Base-by-base conservation (phyloP, 495 filamentous ascomycete genomes). In the Emericellopsis terricola region DNA sequence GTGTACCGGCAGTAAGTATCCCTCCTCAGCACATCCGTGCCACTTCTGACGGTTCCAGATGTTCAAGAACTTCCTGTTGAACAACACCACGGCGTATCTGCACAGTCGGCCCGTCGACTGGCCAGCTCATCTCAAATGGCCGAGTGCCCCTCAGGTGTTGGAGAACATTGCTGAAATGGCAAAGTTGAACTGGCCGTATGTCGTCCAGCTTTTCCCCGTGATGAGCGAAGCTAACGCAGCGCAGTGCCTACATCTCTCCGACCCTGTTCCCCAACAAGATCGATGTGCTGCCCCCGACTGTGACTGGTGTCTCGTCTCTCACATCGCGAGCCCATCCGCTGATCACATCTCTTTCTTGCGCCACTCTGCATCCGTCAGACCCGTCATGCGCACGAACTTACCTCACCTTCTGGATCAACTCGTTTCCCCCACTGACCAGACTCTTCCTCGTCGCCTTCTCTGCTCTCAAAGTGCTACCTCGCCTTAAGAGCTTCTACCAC, bases 311-410 rank as follows among this genome's bases (percentile, higher is more conserved):
- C 38, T 65, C 78, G 1, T 84, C 86, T 8, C 70, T 94, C 18
- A 79, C 81, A 20, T 71, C 78, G 1, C 69, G 76, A 19, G 86
- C 87, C 1, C 86, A 94, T 47, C 86, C 87, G 6, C 67, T 77
- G 17, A 86, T 91, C 48, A 69, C 66, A 2, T 73, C 66, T 29
- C 69, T 94, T 19, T 83, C 81, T 34, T 97, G 89, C 56, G 89
- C 89, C 2, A 63, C 87, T 14, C 70, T 94, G n/a, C 89, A 97
- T 52, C 87, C 89, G 0, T 57, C 66, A 15, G 78, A 85, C 41
- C 85, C 89, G 3, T 86, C 76, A 38, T 97, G 89, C 57, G 63
- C 71, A 17, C 78, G 77, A 13, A 87, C 83, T 2, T 87, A 85
- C 57, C 49, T 93, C 26, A 76, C 78, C 33, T 82, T 85, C 51